Conservation (phyloP, 345 rosid species). For the Eutrema yunnanense region DNA sequence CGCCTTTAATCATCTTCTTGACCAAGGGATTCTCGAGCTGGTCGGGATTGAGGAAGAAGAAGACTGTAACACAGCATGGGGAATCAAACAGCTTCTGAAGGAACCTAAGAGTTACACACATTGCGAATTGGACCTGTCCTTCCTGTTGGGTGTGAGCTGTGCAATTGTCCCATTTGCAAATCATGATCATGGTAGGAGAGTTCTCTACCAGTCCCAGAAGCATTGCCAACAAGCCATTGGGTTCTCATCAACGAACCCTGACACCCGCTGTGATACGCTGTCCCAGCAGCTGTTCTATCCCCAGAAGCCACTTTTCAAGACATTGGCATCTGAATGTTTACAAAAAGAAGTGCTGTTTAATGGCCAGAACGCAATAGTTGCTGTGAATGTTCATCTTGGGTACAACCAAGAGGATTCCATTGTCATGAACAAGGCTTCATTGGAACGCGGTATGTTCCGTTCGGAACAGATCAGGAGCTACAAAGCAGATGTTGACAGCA, state of each 20-base stretch:
- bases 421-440: conserved; percentile 88
- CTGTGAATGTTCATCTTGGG: conserved; percentile 83
- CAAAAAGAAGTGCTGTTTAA: conserved; percentile 58
- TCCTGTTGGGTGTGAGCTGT: conserved; percentile 67
- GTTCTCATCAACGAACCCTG: conserved; percentile 6
- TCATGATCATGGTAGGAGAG: conserved; percentile 85
- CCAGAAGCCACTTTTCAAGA: conserved; percentile 76
- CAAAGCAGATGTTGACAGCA: conserved; percentile 80
- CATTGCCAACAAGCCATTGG: too few species aligned
- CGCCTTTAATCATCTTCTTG: conserved; percentile 49
- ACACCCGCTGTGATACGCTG: conserved; percentile 70
- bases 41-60: conserved; percentile 88
- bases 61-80: conserved; percentile 70
- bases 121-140: conserved; percentile 80
- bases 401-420: conserved; percentile 87
- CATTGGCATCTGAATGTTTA: conserved; percentile 62
- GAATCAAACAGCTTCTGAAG: conserved; percentile 44
- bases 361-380: conserved; percentile 89
- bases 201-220: conserved; percentile 54
- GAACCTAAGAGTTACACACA: conserved; percentile 50
- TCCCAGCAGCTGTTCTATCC: conserved; percentile 75
- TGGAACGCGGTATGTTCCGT: conserved; percentile 88
- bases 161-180: conserved; percentile 84
- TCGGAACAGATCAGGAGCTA: conserved; percentile 82
- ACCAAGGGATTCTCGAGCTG: conserved; percentile 64